Conservation (phyloP, 768 basidiomycete species). For the Hebeloma cylindrosporum region DNA sequence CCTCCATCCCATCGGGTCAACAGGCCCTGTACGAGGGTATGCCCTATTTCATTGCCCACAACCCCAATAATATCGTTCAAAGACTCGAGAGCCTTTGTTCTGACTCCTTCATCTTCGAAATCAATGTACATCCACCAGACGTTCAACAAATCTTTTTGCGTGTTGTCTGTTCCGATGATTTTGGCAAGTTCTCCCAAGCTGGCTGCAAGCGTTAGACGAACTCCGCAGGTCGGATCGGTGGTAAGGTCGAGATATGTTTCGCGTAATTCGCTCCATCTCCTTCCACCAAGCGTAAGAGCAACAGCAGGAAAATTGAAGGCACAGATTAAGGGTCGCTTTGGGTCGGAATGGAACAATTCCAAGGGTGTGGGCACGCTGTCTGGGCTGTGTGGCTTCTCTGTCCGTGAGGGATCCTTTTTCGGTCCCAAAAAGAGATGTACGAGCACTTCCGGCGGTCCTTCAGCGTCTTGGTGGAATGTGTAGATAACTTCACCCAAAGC, state of each 20-base stretch:
- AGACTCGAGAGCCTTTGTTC: slow-evolving; percentile 69
- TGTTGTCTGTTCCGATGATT: slow-evolving; percentile 73
- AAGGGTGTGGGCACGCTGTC: slow-evolving; percentile 20
- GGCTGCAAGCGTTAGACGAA: slow-evolving; percentile 81
- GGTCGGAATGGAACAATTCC: slow-evolving; percentile 58
- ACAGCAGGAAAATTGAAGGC: slow-evolving; percentile 94
- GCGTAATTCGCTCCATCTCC: slow-evolving; percentile 74
- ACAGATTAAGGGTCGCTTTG: slow-evolving; percentile 72
- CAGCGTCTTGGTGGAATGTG: slow-evolving; percentile 66
- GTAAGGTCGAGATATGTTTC: slow-evolving; percentile 67
- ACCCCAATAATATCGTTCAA: slow-evolving; percentile 55
- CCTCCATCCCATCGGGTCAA: slow-evolving; percentile 57
- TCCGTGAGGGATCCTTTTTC: slow-evolving; percentile 43
- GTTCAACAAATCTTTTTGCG: slow-evolving; percentile 64
- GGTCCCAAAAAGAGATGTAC: slow-evolving; percentile 76
- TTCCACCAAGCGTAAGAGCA: slow-evolving; percentile 72
- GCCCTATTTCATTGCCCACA: slow-evolving; percentile 49
- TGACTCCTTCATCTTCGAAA: slow-evolving; percentile 66
- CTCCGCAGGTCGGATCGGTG: slow-evolving; percentile 55
- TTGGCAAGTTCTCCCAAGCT: slow-evolving; percentile 87
- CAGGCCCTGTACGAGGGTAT: slow-evolving; percentile 45
- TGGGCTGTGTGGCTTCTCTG: slow-evolving; percentile 21
- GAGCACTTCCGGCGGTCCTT: slow-evolving; percentile 73
- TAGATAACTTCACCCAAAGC: slow-evolving; percentile 87
- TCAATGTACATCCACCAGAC: slow-evolving; percentile 67